Evolutionary conservation across 2,329 filamentous ascomycete species (phyloP).

Genomic region (Daldinia sp.): DNA sequence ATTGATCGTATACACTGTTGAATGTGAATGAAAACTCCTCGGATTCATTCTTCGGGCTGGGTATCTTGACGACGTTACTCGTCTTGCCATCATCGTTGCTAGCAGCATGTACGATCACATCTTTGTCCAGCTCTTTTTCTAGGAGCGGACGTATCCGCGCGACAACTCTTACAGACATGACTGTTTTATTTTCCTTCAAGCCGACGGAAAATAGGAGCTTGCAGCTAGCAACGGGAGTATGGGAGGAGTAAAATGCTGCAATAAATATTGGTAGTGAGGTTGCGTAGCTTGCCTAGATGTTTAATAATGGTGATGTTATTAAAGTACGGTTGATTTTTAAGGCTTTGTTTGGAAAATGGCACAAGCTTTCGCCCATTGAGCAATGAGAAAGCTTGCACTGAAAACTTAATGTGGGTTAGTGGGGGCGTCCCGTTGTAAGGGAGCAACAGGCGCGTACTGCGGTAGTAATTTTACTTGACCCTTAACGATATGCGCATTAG

Average conservation of each 20-base stretch:
- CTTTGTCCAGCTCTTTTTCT: slow-evolving; percentile 83
- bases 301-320: slow-evolving; percentile 27
- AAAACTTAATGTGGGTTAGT: slow-evolving; percentile 13
- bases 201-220: background rate
- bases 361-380: slow-evolving; percentile 29
- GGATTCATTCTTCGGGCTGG: slow-evolving; percentile 89
- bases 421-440: slow-evolving; percentile 30
- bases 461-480: slow-evolving; percentile 6
- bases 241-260: slow-evolving; percentile 17
- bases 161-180: slow-evolving; percentile 81
- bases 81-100: slow-evolving; percentile 68
- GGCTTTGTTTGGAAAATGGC: slow-evolving; percentile 32
- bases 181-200: slow-evolving; percentile 24
- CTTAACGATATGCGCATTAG: background rate
- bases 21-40: slow-evolving; percentile 96
- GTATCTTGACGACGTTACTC: slow-evolving; percentile 81
- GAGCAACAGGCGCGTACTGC: slow-evolving; percentile 23
- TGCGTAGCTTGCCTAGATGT: background rate
- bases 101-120: slow-evolving; percentile 80
- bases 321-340: background rate
- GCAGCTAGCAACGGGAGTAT: background rate
- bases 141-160: slow-evolving; percentile 90
- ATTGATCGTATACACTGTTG: slow-evolving; percentile 87
- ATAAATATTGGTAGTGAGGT: slow-evolving; percentile 7
- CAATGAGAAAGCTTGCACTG: slow-evolving; percentile 23